These are phyloP conservation scores for Ochromonadaceae sp. DNA, from an alignment of 352 stramenopile species.

Conservation along the genomic window DNA sequence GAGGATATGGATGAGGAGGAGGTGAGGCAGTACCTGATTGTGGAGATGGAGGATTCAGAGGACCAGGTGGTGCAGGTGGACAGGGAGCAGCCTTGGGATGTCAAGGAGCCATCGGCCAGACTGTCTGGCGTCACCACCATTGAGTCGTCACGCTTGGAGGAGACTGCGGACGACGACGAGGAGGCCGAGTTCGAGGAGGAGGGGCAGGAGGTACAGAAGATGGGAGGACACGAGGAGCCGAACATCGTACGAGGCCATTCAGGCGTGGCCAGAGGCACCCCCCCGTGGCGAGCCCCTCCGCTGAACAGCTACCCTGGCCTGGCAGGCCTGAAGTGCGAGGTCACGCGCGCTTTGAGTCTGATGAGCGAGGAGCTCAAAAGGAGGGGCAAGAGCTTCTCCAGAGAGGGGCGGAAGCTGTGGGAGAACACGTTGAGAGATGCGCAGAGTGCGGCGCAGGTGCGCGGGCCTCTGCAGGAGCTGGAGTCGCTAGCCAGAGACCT, in stretches of 20 bases:
- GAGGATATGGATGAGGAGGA: conserved; percentile 19
- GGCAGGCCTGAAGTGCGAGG: background rate
- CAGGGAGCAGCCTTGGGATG: too few species aligned
- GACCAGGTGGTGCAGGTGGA: too few species aligned
- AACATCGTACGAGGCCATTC: too few species aligned
- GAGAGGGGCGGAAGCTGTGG: background rate
- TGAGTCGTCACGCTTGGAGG: too few species aligned
- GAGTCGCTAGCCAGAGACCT: background rate
- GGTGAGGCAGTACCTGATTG: conserved; percentile 4
- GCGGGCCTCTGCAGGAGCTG: background rate
- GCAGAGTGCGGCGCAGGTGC: background rate
- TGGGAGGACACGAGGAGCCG: too few species aligned
- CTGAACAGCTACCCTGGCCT: too few species aligned
- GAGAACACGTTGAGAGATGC: background rate
- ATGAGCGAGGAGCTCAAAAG: background rate
- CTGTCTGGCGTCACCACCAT: too few species aligned
- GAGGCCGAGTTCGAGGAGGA: background rate
- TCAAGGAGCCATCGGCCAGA: too few species aligned
- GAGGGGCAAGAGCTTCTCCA: background rate
- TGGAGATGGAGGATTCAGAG: too few species aligned
- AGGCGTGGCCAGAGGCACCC: too few species aligned
- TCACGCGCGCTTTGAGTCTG: background rate
- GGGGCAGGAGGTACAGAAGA: background rate
- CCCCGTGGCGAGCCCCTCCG: too few species aligned
- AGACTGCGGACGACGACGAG: background rate